Evolutionary conservation across 177 flowering plant genomes (phyloP).

Genomic region (Vitis hybrid): DNA sequence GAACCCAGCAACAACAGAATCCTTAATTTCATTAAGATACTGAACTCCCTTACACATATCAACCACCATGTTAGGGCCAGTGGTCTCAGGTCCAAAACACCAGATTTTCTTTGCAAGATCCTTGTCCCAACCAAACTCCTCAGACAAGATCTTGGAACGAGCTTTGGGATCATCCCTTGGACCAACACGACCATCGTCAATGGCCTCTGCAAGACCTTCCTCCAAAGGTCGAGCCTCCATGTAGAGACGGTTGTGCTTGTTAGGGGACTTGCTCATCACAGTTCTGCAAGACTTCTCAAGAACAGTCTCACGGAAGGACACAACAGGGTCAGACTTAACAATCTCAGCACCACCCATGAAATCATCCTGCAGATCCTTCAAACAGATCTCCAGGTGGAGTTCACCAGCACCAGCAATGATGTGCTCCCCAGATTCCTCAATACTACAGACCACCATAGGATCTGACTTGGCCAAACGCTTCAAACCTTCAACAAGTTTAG

Average conservation of each 20-base stretch:
- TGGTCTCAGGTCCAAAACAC: constrained; percentile 39
- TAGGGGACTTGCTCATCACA: constrained; percentile 42
- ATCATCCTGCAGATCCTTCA: constrained; percentile 62
- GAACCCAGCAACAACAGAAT: constrained; percentile 38
- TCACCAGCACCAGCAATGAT: constrained; percentile 74
- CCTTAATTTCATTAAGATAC: constrained; percentile 38
- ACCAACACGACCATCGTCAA: constrained; percentile 35
- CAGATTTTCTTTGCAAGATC: constrained; percentile 38
- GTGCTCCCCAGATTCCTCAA: constrained; percentile 72
- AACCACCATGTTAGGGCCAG: constrained; percentile 39
- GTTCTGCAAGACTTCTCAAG: constrained; percentile 32
- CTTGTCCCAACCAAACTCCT: constrained; percentile 39
- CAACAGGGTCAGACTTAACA: constrained; percentile 32
- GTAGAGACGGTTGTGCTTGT: constrained; percentile 39
- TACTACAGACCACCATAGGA: constrained; percentile 69
- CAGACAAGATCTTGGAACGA: constrained; percentile 30
- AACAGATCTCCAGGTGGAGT: constrained; percentile 64
- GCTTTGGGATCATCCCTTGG: constrained; percentile 37
- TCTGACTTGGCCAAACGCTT: constrained; percentile 72
- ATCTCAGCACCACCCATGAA: constrained; percentile 46
- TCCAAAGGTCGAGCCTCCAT: constrained; percentile 40
- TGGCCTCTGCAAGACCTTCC: constrained; percentile 37
- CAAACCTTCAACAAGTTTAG: constrained; percentile 70
- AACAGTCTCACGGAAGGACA: constrained; percentile 36
- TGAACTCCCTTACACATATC: constrained; percentile 44